phyloP scores from a whole-genome alignment of 306 rosid species.

The Casuarina cunninghamiana region DNA sequence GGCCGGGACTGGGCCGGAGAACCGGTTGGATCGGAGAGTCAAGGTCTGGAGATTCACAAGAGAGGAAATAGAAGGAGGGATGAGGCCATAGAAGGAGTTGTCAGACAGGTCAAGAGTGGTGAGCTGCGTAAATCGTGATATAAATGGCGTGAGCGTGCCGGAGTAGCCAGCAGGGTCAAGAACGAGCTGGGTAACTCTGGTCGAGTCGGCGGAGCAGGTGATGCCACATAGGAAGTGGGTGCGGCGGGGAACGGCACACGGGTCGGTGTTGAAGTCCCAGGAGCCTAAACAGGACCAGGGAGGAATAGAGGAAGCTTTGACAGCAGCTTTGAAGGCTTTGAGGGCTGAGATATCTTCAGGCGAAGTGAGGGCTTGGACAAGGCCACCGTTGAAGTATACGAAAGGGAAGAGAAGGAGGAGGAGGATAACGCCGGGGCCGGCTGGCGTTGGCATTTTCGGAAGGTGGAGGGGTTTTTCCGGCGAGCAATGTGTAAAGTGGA shows the following conservation, averaged over 20 bases:
- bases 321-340: conserved; percentile 74
- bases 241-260: conserved; percentile 76
- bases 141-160: conserved; percentile 62
- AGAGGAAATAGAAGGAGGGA: conserved; percentile 69
- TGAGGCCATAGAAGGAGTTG: conserved; percentile 61
- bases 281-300: conserved; percentile 76
- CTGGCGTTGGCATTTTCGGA: conserved; percentile 17
- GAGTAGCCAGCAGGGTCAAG: conserved; percentile 88
- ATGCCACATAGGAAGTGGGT: conserved; percentile 72
- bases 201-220: conserved; percentile 64
- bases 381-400: conserved; percentile 8
- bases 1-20: conserved; percentile 58
- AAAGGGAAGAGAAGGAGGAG: conserved; percentile 15
- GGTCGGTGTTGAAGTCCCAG: conserved; percentile 86
- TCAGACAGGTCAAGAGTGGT: conserved; percentile 68
- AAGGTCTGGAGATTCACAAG: conserved; percentile 58
- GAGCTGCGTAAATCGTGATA: conserved; percentile 62
- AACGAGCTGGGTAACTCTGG: conserved; percentile 68
- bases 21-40: conserved; percentile 67
- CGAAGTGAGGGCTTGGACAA: conserved; percentile 46
- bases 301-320: conserved; percentile 64
- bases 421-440: conserved; percentile 17
- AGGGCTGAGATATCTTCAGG: conserved; percentile 65
- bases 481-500: neutral
- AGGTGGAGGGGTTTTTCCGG: too few relatives aligned